Base-by-base conservation (phyloP, 2,329 filamentous ascomycete genomes). In the Pyrenophora teres region DNA sequence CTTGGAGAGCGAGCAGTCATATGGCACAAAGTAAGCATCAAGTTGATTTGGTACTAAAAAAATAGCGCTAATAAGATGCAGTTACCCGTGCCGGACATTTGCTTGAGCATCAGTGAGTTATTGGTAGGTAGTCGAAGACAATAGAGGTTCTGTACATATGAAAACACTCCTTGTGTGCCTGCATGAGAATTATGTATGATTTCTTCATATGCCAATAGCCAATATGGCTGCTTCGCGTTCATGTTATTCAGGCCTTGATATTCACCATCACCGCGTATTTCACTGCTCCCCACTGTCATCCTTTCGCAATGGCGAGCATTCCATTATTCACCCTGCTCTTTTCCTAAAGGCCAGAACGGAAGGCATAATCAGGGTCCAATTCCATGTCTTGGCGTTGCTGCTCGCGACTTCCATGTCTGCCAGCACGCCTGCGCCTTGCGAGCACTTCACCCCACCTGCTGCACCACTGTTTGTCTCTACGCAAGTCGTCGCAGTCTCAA, bases 1-100 rank as follows among this genome's bases (percentile, higher is more conserved):
- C 67, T 69, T 89, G 66, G 76, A 80, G 30, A 77, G 79, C 66
- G 86, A 92, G 69, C 83, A 88, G 68, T 82, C 87, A 53, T 97
- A 96, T 57, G 70, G 65, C 15, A 56, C 47, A 43, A 60, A 65
- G 76, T 78, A 68, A 59, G 76, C 74, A 19, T 12, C 36, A 6
- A 6, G 10, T 13, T 15, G 33, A 12, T 19, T 6, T 21, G 4
- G 4, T 15, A 21, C 16, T 3, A 12, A 12, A 16, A 13, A 10
- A n/a, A 16, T 8, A n/a, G 41, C 39, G 38, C 64, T 67, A 52
- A 71, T 25, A 12, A 8, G 16, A 9, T 15, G 41, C 43, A 74
- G 71, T 16, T 79, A 80, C 62, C 75, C 77, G 46, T 80, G 78
- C 73, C 69, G 78, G 59, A 74, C 72, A 16, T 80, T 80, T 61